Evolutionary conservation across 202 grass and related monocot genomes (phyloP).

Genomic region (Elaeis oleifera): DNA sequence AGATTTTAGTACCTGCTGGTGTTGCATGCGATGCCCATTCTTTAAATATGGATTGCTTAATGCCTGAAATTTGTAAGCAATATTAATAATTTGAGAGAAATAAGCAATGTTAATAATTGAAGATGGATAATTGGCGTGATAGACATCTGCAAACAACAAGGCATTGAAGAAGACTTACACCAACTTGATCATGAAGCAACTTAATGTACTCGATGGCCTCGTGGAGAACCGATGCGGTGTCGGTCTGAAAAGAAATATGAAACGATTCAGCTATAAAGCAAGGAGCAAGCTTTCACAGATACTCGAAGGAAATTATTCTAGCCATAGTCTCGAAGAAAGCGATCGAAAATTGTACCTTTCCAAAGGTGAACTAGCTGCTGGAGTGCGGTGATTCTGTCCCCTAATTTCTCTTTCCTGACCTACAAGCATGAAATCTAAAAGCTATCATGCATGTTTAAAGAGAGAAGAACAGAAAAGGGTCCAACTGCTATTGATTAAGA

Average conservation of each 20-base stretch:
- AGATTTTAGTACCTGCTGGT: conserved; percentile 38
- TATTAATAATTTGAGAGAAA: not conserved
- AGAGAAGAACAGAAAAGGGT: conserved; percentile 22
- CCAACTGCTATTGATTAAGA: conserved; percentile 16
- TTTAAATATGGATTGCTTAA: conserved; percentile 86
- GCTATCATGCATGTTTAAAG: conserved; percentile 5
- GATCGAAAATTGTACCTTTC: conserved; percentile 68
- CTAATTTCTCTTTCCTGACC: conserved; percentile 99
- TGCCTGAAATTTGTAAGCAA: conserved; percentile 26
- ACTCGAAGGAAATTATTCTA: not conserved
- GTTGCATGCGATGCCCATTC: conserved; percentile 50
- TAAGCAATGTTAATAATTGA: not conserved
- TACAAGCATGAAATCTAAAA: conserved; percentile 37
- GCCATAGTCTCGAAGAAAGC: conserved; percentile 3
- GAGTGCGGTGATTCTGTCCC: conserved; percentile 99
- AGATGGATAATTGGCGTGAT: not conserved
- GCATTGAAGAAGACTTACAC: conserved; percentile 38
- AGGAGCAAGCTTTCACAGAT: not conserved
- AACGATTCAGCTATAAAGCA: conserved; percentile 1
- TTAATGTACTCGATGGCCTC: conserved; percentile 97
- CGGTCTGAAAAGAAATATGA: conserved; percentile 39
- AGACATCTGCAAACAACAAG: conserved; percentile 12
- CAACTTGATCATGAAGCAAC: conserved; percentile 95
- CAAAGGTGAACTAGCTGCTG: conserved; percentile 99
- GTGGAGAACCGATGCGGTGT: conserved; percentile 99